Evolutionary conservation across 2,329 filamentous ascomycete species (phyloP).

Genomic region (Dactylellina haptotyla): DNA sequence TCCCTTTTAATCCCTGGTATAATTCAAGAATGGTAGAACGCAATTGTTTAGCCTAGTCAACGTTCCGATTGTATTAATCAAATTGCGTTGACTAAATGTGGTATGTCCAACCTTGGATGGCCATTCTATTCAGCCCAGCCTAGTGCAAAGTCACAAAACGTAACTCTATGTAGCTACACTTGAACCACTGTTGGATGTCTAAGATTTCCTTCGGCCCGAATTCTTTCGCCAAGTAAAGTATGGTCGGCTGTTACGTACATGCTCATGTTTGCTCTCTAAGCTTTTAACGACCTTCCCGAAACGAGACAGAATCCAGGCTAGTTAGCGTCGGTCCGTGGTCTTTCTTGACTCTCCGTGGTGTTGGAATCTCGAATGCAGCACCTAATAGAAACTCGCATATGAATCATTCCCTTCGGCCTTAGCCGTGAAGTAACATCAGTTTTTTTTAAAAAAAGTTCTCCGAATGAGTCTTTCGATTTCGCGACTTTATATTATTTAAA

Average conservation of each 20-base stretch:
- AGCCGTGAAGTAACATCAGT: neutral
- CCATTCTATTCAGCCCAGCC: too few relatives aligned
- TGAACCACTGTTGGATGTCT: too few relatives aligned
- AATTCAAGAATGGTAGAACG: too few relatives aligned
- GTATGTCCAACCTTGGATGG: too few relatives aligned
- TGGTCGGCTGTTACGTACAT: too few relatives aligned
- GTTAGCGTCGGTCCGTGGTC: constrained; percentile 1
- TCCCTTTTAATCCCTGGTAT: too few relatives aligned
- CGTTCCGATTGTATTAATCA: too few relatives aligned
- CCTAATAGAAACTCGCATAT: constrained; percentile 15
- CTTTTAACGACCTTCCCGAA: constrained; percentile 30
- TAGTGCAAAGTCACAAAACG: too few relatives aligned
- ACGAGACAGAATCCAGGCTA: neutral
- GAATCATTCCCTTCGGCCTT: constrained; percentile 13
- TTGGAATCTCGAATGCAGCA: neutral
- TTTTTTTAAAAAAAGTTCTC: neutral
- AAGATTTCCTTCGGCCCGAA: constrained; percentile 34
- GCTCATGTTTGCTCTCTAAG: neutral
- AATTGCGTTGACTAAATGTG: too few relatives aligned
- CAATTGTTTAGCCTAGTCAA: too few relatives aligned
- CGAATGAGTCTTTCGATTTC: neutral
- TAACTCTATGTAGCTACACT: too few relatives aligned
- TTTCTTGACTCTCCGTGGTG: neutral
- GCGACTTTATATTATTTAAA: too few relatives aligned
- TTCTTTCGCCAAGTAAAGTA: neutral